Evolutionary conservation across 176 grass and related monocot species (phyloP), one percentile per base, ranked within the genome.

Genomic region (Musa beccarii): DNA sequence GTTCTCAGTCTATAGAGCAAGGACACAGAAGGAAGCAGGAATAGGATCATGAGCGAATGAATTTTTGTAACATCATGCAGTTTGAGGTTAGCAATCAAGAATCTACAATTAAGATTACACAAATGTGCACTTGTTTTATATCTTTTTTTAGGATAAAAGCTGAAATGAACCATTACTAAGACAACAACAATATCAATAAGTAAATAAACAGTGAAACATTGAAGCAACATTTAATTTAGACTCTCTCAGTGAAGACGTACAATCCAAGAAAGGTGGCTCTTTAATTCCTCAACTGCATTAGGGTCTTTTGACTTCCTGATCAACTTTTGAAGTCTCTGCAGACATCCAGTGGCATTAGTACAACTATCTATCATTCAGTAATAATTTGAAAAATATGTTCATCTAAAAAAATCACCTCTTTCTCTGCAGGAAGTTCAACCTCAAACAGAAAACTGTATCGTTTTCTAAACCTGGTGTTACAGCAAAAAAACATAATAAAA

Each of bases 381-480:
- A 76, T 34, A 56, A 79, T 34, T 2, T 59, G 3, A 43, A 63
- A 20, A 73, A 75, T 12, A 49, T 16, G 43, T 62, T 14, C 15
- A 61, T 63, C 68, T 67, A 52, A 61, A 72, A 89, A 74, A 64
- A 4, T 61, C 20, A 98, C 94, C 76, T 91, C 74, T 82, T 92
- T 93, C 77, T 98, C 94, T 26, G 80, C 28, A 82, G 90, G 94
- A 54, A 93, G 80, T 73, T 93, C 80, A 25, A 85, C 72, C 19
- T 98, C 94, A 82, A 87, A 93, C 54, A 93, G 75, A 71, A 98
- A 98, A 87, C 84, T 81, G 34, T 91, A 98, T 87, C 88, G 87
- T 87, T 93, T 98, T 80, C 86, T 91, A 70, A 98, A 98, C 34
- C 94, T 93, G 78, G 54, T 57, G 61, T 29, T 11, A 50, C 72